Base-by-base conservation (phyloP, 352 stramenopile species). In the Globisporangium viniferum region DNA sequence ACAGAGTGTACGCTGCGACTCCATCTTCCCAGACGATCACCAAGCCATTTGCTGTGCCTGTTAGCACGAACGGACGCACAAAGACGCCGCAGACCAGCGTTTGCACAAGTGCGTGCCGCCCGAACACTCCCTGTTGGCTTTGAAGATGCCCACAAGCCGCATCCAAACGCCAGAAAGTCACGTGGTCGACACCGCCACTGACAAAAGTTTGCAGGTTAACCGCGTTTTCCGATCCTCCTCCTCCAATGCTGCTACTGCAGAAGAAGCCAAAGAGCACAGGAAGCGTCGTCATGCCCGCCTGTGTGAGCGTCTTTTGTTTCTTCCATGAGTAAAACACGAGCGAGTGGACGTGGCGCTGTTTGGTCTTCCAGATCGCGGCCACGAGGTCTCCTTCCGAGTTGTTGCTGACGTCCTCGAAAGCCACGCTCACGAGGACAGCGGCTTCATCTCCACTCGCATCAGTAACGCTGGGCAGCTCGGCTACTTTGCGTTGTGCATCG, bases 241-340 rank as follows among this genome's bases (percentile, higher is more conserved):
- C 44, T 48, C 14, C 41, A 15, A 2, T 48, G 7, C 20, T 22
- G 24, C 51, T 62, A 53, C 24, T 55, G 62, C 44, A 58, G 64
- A 91, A 91, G 59, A 80, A 80, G 1, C 80, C 78, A 58, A 91
- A 93, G 0, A 90, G 59, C 6, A 91, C 80, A 2, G 82, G 85
- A 2, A 84, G 49, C 8, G 69, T 66, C 5, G 85, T 90, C 75
- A 90, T 91, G 12, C 80, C 39, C 3, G 73, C 65, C 36, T 83
- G 66, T 3, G 68, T 62, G 22, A 83, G 33, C 36, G 76, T 18
- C 2, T 53, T 53, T 18, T 74, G 62, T 33, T 76, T 75, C 15
- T 75, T 82, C 78, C 78, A 88, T 10, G 66, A 67, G 60, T 87
- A 85, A 51, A 87, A 76, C 4, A 63, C 64, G 27, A 91, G 58